A percentile compares a stretch with the other conserved stretches of the same genome.
Evolutionary conservation across 805 yeast species (phyloP).

Genomic region (Scheffersomyces lignosus): DNA sequence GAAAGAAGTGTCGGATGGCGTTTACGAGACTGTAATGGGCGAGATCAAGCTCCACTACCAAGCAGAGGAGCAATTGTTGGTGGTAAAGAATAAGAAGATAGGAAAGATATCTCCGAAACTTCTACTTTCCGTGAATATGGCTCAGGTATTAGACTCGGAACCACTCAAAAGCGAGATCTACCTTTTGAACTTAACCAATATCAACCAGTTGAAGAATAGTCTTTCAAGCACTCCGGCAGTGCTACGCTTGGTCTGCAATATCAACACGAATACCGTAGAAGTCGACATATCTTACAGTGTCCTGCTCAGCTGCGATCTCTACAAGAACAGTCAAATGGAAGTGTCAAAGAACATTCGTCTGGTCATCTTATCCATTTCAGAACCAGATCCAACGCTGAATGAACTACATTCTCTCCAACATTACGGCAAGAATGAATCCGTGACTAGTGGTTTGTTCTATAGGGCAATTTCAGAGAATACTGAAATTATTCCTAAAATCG

Average conservation of each 20-base stretch:
- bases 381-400: background rate
- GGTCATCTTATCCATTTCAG: background rate
- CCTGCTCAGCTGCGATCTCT: conserved; percentile 16
- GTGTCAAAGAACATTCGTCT: conserved; percentile 6
- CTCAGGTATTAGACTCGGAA: conserved; percentile 1
- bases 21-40: conserved; percentile 9
- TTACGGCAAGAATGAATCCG: conserved; percentile 13
- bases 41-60: conserved; percentile 12
- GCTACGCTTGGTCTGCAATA: conserved; percentile 11
- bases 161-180: conserved; percentile 12
- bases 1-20: conserved; percentile 5
- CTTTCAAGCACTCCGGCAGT: conserved; percentile 5
- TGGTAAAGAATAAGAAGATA: conserved; percentile 7
- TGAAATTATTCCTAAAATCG: conserved; percentile 15
- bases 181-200: conserved; percentile 10
- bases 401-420: conserved; percentile 7
- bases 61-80: conserved; percentile 7
- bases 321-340: conserved; percentile 17
- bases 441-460: conserved; percentile 46
- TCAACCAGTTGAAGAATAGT: conserved; percentile 9
- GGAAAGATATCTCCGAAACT: conserved; percentile 8
- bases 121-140: conserved; percentile 13
- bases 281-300: conserved; percentile 14
- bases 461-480: conserved; percentile 50
- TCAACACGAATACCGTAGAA: conserved; percentile 8